Evolutionary conservation across 305 asterid genomes (phyloP), one percentile per base, ranked within the genome.

Genomic region (Fraxinus xanthoxyloides): DNA sequence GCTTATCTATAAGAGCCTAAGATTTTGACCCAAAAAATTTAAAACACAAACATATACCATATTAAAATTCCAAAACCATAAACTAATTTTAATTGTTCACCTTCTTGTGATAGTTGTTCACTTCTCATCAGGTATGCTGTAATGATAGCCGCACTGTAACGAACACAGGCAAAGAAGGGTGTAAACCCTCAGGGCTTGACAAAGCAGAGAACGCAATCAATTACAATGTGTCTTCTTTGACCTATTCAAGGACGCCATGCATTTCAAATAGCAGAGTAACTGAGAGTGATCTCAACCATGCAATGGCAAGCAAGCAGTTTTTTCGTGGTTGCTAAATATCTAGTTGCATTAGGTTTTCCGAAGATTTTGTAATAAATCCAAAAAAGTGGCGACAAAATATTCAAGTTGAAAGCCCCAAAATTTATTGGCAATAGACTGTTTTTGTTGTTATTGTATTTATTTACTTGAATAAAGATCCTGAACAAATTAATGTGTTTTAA

Each of bases 41-140:
- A 31, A 30, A 15, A 51, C 79, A 83, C n/a, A 76, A 85, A 81
- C 65, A 56, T 72, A 76, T 21, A 82, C 75, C 73, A 82, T 76
- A 43, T 65, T 48, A 28, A 81, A 77, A 81, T 77, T 72, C 79
- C 75, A 77, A 74, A 81, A 48, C 46, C 81, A 26, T 80, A 82
- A 85, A 81, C 75, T 34, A 85, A 36, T 26, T 48, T 59, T 79
- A 82, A 61, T 72, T 85, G 83, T 83, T 80, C 86, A 96, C 99
- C 99, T 89, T 93, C 98, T 85, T 77, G 90, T 26, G 98, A 87
- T 86, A 96, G 91, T 74, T 86, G 94, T 87, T 92, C 99, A 86
- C 94, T 90, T 89, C 90, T 94, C 99, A 96, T 96, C 95, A 96
- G 88, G 92, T 94, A 93, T 76, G 99, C 98, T 56, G 93, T 85